phyloP scores from a whole-genome alignment of 2,329 filamentous ascomycete genomes.

The Aspergillus sp. region DNA sequence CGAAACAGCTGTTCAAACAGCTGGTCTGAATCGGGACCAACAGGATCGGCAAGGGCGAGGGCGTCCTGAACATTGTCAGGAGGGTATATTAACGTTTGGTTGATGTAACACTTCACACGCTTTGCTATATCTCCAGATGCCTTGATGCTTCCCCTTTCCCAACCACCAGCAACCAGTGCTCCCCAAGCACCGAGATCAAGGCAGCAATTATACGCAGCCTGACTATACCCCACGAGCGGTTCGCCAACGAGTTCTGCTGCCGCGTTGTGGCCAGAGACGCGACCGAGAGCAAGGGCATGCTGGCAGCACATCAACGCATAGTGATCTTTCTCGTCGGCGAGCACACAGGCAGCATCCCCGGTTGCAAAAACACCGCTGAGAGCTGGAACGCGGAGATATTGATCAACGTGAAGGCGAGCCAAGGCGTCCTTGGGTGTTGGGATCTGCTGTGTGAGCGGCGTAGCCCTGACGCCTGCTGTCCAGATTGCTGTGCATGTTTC shows the following conservation, averaged over 20 bases:
- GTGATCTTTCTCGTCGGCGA: constrained; percentile 25
- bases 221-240: constrained; percentile 26
- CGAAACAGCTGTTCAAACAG: too few species aligned
- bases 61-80: constrained; percentile 17
- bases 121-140: constrained; percentile 30
- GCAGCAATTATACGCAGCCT: constrained; percentile 33
- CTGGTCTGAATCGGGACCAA: too few species aligned
- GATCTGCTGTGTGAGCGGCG: constrained; percentile 35
- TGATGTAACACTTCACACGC: constrained; percentile 35
- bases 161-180: constrained; percentile 26
- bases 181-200: constrained; percentile 39
- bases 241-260: constrained; percentile 35
- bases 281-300: constrained; percentile 39
- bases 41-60: too few species aligned
- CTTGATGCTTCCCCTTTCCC: constrained; percentile 29
- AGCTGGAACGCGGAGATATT: constrained; percentile 27
- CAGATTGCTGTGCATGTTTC: constrained; percentile 36
- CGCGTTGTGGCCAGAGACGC: constrained; percentile 35
- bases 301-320: constrained; percentile 42
- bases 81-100: constrained; percentile 37
- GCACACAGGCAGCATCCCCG: constrained; percentile 34
- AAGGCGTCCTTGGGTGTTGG: constrained; percentile 27
- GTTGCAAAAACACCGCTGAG: constrained; percentile 30
- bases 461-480: constrained; percentile 39
- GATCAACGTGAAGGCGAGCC: constrained; percentile 31